Conservation (phyloP, 306 rosid species). For the Glycine latifolia region DNA sequence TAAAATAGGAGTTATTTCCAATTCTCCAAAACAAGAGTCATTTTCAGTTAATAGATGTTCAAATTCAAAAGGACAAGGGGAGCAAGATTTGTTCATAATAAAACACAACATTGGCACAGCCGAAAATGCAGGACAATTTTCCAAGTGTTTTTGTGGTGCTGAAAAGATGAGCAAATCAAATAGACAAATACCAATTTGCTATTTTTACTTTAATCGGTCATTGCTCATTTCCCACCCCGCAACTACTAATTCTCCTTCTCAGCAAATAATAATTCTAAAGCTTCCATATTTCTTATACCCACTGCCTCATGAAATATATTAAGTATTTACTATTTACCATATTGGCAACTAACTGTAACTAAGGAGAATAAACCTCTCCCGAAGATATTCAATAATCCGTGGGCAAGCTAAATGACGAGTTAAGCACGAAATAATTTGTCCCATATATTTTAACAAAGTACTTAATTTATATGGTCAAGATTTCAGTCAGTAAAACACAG, state of each 20-base stretch:
- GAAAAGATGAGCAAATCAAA: neutral
- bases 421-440: slow-evolving; percentile 9
- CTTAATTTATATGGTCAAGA: slow-evolving; percentile 16
- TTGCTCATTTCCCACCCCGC: neutral
- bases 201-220: neutral
- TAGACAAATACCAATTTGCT: neutral
- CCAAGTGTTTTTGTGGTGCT: neutral
- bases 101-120: neutral
- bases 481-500: slow-evolving; percentile 14
- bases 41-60: neutral
- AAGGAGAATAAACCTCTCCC: neutral
- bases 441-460: slow-evolving; percentile 22
- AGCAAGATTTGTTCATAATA: neutral
- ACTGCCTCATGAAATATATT: slow-evolving; percentile 10
- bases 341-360: neutral
- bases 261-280: neutral
- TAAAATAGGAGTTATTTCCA: neutral
- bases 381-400: neutral
- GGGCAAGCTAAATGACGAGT: neutral
- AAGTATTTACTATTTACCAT: neutral
- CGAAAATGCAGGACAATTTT: neutral
- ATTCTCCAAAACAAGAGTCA: neutral
- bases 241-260: neutral
- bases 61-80: neutral
- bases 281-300: neutral